Base-by-base conservation (phyloP, 2,329 filamentous ascomycete species). In the Pseudogymnoascus sp. region DNA sequence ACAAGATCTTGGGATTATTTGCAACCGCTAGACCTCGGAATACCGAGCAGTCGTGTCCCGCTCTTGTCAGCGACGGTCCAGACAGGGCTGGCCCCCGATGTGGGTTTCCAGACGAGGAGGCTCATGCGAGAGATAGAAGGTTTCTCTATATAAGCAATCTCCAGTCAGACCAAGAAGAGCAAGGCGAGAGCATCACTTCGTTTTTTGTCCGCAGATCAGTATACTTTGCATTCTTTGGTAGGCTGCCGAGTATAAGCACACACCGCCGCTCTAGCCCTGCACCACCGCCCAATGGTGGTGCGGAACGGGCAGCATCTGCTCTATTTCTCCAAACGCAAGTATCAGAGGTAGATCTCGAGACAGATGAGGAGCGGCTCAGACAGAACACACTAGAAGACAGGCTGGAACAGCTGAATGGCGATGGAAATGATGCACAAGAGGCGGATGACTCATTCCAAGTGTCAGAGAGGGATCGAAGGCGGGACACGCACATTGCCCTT, bases 161-260 rank as follows among this genome's bases (percentile, higher is more conserved):
- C 58, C 39, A 64, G 34, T 34, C 57, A 19, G 33, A 60, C 13
- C 7, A 35, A 10, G 12, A 61, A 7, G 58, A 64, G 7, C 30
- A 59, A 26, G 57, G 59, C 10, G 34, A 61, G n/a, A 30, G 60
- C 13, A 60, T 64, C 37, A 63, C 60, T 18, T 63, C 61, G 8
- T 61, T 62, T 57, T 65, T 65, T 61, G 38, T 63, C 10, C 37
- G 38, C 21, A 60, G 58, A 59, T 64, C 57, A 6, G 55, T 62
- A n/a, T 65, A 64, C 34, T 37, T 63, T 48, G 61, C 59, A 52
- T 64, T 64, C 39, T 63, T 64, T 58, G 60, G 61, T 9, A 61
- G 38, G 52, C 37, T 57, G 56, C 23, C 5, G 39, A 13, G 23
- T 23, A 59, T 41, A 4, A 37, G 26, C 56, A 61, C 30, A 61